A percentile compares a stretch with the other conserved stretches of the same genome.
These are phyloP conservation scores for Volvox reticuliferus DNA, from an alignment of 139 green algal species.

Conservation along the genomic window DNA sequence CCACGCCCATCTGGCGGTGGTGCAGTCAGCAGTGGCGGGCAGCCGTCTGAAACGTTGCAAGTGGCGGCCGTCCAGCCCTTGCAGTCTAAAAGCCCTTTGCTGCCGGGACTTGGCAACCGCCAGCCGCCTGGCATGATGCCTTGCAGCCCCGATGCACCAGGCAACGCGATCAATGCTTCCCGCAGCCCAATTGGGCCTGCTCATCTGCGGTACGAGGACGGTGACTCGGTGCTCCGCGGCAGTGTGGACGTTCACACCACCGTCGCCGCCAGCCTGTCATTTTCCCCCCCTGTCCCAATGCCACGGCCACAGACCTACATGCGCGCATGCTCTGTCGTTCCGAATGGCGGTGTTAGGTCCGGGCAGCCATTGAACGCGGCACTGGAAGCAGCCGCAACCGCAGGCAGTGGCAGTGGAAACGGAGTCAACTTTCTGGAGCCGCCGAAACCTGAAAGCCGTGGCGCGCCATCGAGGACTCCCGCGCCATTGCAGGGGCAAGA, in stretches of 20 bases:
- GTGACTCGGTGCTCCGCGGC: background rate
- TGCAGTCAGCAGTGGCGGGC: background rate
- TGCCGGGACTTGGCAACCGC: background rate
- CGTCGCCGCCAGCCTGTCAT: background rate
- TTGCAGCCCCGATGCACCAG: background rate
- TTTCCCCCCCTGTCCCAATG: background rate
- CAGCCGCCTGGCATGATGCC: background rate
- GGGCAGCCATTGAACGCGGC: background rate
- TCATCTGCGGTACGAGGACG: constrained; percentile 6
- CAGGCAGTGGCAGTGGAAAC: background rate
- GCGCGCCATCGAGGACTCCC: no score
- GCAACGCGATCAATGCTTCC: background rate
- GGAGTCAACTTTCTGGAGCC: background rate
- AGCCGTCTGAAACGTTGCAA: background rate
- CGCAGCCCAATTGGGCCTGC: background rate
- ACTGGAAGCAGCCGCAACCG: background rate
- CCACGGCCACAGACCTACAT: background rate
- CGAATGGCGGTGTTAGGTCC: background rate
- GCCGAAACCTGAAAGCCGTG: background rate
- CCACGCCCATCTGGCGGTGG: background rate
- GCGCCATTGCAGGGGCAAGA: no score
- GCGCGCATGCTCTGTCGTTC: background rate
- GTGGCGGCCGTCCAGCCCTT: background rate
- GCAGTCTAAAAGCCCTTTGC: background rate
- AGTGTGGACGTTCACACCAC: background rate